Evolutionary conservation across 2,329 filamentous ascomycete genomes (phyloP).

Genomic region (Cryphonectria radicalis): DNA sequence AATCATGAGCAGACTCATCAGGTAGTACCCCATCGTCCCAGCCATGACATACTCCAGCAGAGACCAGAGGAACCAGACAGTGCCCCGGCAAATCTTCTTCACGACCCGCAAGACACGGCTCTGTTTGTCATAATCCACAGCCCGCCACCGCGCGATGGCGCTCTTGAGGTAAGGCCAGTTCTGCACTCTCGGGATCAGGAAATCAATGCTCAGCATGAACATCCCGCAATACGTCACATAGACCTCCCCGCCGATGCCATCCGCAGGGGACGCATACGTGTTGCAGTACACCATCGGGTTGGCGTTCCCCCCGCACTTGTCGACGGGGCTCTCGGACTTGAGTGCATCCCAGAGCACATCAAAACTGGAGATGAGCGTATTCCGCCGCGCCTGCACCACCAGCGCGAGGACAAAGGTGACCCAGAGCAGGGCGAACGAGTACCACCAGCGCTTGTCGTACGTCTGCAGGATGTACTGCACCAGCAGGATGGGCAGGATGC

Average conservation of each 20-base stretch:
- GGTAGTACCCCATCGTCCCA: background rate
- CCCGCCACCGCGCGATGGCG: background rate
- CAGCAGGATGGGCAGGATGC: constrained; percentile 10
- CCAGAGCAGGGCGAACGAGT: constrained; percentile 20
- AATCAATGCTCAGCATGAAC: constrained; percentile 10
- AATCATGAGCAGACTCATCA: constrained; percentile 5
- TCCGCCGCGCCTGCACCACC: background rate
- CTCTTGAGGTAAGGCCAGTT: background rate
- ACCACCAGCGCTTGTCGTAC: constrained; percentile 13
- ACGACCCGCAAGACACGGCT: background rate
- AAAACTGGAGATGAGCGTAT: constrained; percentile 5
- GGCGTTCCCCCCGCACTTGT: background rate
- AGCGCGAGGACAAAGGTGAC: constrained; percentile 6
- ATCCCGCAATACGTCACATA: background rate
- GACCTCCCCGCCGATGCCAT: background rate
- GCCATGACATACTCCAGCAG: constrained; percentile 4
- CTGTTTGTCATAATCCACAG: background rate
- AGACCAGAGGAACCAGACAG: background rate
- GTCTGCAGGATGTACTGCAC: constrained; percentile 14
- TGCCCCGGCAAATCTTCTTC: background rate
- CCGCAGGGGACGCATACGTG: background rate
- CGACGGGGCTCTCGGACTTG: background rate
- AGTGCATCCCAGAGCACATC: background rate
- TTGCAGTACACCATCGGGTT: constrained; percentile 24
- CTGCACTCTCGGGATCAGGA: background rate